Evolutionary conservation across 148 eudicot genomes (phyloP).

Genomic region (Silene conica): DNA sequence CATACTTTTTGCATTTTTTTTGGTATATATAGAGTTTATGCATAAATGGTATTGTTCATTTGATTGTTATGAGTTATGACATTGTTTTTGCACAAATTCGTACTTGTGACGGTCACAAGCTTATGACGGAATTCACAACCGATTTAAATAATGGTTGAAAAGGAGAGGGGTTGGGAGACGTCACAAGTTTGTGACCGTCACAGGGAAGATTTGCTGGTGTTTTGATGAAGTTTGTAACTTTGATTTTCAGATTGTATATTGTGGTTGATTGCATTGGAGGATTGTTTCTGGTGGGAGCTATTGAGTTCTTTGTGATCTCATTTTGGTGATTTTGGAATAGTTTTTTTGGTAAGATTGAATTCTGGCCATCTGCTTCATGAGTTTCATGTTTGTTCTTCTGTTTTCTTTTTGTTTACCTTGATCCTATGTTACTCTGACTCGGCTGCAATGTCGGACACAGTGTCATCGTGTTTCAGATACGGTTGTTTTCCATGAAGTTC

Average conservation of each 20-base stretch:
- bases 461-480: too few relatives aligned
- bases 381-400: slow-evolving; percentile 4
- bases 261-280: slow-evolving; percentile 22
- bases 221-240: not conserved
- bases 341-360: slow-evolving; percentile 8
- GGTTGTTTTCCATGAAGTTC: too few relatives aligned
- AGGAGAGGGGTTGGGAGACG: too few relatives aligned
- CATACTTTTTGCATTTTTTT: not conserved
- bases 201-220: too few relatives aligned
- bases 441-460: not conserved
- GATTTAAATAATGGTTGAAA: too few relatives aligned
- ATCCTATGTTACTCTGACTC: not conserved
- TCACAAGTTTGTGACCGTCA: too few relatives aligned
- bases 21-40: not conserved
- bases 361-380: not conserved
- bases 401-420: not conserved
- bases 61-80: not conserved
- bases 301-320: slow-evolving; percentile 10
- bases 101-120: too few relatives aligned
- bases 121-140: too few relatives aligned
- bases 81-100: too few relatives aligned
- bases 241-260: slow-evolving; percentile 17
- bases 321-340: slow-evolving; percentile 1
- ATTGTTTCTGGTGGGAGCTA: slow-evolving; percentile 10
- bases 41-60: slow-evolving; percentile 18